Base-by-base conservation (phyloP, 108 stramenopile species). In the Skeletonema potamos region DNA sequence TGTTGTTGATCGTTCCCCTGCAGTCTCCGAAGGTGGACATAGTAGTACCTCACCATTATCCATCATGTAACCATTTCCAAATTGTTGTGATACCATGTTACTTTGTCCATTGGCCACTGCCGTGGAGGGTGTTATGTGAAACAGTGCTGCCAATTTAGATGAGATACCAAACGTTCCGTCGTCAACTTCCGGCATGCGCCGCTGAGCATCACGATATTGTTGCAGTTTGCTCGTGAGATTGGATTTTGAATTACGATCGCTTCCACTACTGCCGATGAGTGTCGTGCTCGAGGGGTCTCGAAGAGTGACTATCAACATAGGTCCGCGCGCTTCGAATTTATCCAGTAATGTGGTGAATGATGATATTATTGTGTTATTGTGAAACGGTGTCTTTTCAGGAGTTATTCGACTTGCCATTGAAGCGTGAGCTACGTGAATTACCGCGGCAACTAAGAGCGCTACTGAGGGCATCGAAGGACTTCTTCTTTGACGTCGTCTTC, bases 241-340 rank as follows among this genome's bases (percentile, higher is more conserved):
- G n/a, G 37, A 17, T 39, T 48, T 75, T 24, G 10, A 54, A 37
- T 54, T 44, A 55, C 43, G 13, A 43, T 54, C 36, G 12, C 24
- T 37, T 8, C 58, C 29, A 5, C 55, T 55, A 18, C 54, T 13
- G 28, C 22, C 15, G 12, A 51, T 17, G 44, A 67, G 62, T 13
- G 56, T 8, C 15, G 66, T 46, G 17, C 51, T 56, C 20, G 54
- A 61, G 17, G 72, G 79, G 64, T 80, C 79, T n/a, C 72, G 72
- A 22, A 80, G 72, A 26, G 68, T 69, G 27, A 80, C 62, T 24
- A 72, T 80, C 24, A 80, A 39, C 46, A 68, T 80, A 22, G 79
- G 79, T 26, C 79, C 79, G 30, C 43, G 33, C 6, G 63, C 22
- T 66, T 80, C 72, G 51, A 80, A 80, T 34, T 70, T 67, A 17